Evolutionary conservation across 306 rosid genomes (phyloP), one percentile per base, ranked within the genome.

Genomic region (Casuarina glauca): DNA sequence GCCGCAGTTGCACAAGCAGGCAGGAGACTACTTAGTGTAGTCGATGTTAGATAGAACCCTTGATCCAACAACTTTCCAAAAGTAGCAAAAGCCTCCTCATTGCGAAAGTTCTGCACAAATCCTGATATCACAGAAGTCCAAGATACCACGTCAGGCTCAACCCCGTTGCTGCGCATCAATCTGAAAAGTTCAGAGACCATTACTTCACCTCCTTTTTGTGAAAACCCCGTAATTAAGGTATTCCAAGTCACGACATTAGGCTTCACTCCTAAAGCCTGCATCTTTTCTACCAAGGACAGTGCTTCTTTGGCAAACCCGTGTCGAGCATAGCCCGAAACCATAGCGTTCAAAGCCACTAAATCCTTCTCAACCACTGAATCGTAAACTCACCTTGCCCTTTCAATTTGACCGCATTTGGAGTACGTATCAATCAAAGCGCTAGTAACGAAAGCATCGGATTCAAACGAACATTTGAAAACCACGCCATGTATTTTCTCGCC

Each of bases 51-150:
- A 41, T 54, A 68, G 32, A 94, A 78, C 9, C 96, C 90, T 74
- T 35, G 73, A 77, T 15, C 17, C 85, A 94, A 70, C 93, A 94
- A 84, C 74, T 82, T 80, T 84, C 80, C 84, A 70, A 94, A 94
- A 39, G 85, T 80, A 32, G 67, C 66, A 74, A 91, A 90, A 26
- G 94, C 97, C 53, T 94, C 90, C 9, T 84, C 78, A 52, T 83
- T 82, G 9, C 82, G 89, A 74, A 90, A 89, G 26, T 91, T 91
- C 74, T 94, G 87, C 76, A 90, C 98, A 81, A 83, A 80, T 77
- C 97, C 98, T 42, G 98, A 90, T 77, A 94, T 85, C 63, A 91
- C 80, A n/a, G 97, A 85, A 76, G 97, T 91, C 97, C 98, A 91
- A 4, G 98, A 90, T 0, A 94, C 88, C 74, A 90, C 89, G 84